Evolutionary conservation across 805 yeast species (phyloP).

Genomic region (Kuraishia molischiana): DNA sequence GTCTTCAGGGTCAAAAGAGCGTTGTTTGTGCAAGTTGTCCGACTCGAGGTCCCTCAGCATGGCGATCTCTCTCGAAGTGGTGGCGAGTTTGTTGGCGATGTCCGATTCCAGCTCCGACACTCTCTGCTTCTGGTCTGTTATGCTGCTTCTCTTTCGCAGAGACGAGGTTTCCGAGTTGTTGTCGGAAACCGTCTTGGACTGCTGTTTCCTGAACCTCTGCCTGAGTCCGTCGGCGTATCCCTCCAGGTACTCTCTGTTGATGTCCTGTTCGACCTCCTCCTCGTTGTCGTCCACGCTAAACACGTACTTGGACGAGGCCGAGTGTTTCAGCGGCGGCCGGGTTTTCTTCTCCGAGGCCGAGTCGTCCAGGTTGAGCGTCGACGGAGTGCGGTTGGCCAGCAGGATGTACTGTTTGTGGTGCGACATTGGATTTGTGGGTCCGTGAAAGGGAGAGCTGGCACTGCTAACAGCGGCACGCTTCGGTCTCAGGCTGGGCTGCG

Average conservation of each 20-base stretch:
- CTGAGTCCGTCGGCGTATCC: conserved; percentile 67
- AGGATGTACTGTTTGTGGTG: conserved; percentile 3
- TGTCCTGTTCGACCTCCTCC: conserved; percentile 55
- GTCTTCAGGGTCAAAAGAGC: conserved; percentile 1
- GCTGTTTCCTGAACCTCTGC: conserved; percentile 25
- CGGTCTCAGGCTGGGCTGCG: neutral
- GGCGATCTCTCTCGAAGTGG: conserved; percentile 15
- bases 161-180: neutral
- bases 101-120: conserved; percentile 13
- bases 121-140: conserved; percentile 1
- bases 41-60: conserved; percentile 18
- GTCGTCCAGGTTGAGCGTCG: neutral
- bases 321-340: neutral
- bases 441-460: neutral
- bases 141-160: neutral
- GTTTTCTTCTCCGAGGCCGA: neutral
- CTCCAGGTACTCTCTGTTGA: conserved; percentile 52
- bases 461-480: neutral
- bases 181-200: neutral
- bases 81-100: conserved; percentile 12
- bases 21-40: conserved; percentile 5
- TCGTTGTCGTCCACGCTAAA: conserved; percentile 82
- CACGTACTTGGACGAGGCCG: conserved; percentile 21
- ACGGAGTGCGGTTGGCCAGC: neutral
- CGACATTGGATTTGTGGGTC: neutral